Base-by-base conservation (phyloP, 192 early-diverging fungal species). In the Backusella tuberculispora region DNA sequence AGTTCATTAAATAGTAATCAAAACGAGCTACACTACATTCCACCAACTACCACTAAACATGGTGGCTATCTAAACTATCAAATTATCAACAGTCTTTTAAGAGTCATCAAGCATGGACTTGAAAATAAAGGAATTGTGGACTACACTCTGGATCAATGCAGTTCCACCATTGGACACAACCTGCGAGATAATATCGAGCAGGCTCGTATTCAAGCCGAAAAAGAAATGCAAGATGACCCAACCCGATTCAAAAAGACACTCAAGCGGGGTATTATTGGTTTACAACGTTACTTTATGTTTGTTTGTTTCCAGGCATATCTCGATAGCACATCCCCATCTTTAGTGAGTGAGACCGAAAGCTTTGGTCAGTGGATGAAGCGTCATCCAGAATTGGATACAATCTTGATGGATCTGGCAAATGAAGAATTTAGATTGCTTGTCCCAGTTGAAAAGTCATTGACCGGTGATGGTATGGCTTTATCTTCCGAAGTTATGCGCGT, bases 241-340 rank as follows among this genome's bases (percentile, higher is more conserved):
- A 63, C 64, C 0, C 43, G 50, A 21, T 60, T 63, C 12, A 73
- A 71, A n/a, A 66, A 69, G 38, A 71, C 53, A 2, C 48, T 81
- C 47, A 77, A 77, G 29, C 63, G 76, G 26, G 80, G 76, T 24
- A 74, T 81, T 13, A 73, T 60, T 14, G 79, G 79, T 7, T 74
- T 83, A 13, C 79, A 84, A 66, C 79, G 87, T 4, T 91, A 91
- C 81, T 90, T 87, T 74, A 50, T 80, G 21, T 77, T 90, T 17
- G 86, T 91, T 45, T 81, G 83, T 29, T 91, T 91, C 85, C 84
- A 87, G 24, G 78, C 72, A 38, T 91, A 89, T 71, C 75, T 91
- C 19, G 83, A 87, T 64, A 76, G 63, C 17, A 77, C 73, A 0
- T 66, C 72, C 2, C 72, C 76, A 1, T 76, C 74, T 13, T 38